Evolutionary conservation across 139 green algal genomes (phyloP), one percentile per base, ranked within the genome.

Genomic region (Chlorella sorokiniana): DNA sequence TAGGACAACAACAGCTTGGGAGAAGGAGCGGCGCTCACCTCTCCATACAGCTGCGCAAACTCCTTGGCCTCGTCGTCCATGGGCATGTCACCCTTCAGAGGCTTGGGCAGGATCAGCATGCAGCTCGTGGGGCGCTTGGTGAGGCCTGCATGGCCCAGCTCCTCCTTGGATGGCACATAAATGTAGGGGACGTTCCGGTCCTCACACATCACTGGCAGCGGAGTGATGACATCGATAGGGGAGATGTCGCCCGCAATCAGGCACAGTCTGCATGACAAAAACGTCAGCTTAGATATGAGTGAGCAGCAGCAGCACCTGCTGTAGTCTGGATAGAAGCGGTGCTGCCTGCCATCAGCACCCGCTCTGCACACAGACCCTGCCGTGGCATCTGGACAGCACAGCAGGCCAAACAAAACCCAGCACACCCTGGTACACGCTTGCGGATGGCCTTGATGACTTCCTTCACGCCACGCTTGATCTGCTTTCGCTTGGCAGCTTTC

Each of bases 211-310:
- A 99, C 91, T 35, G 97, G 96, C 59, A 99, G 88, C 85, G 98
- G 96, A 1, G 94, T 97, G 62, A 99, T 94, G 71, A 99, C 96
- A 75, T 99, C 97, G 61, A 99, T 95, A 23, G 97, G 97, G 0
- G 94, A 98, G 80, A 99, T 98, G 87, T 99, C 95, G 6, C 95
- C 97, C 51, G 96, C 97, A 23, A 99, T 93, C 10, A 99, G 86
- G 86, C 91, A 97, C 5, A 99, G 85, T 45, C 95, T 97, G 93
- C 78, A 80, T 18, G 45, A 56, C 8, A 51, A 44, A 72, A n/a
- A n/a, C n/a, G n/a, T n/a, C n/a, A n/a, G n/a, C n/a, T n/a, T n/a
- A n/a, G n/a, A n/a, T n/a, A n/a, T n/a, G n/a, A n/a, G n/a, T n/a
- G n/a, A n/a, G n/a, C n/a, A n/a, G n/a, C n/a, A n/a, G n/a, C n/a